Conservation (phyloP, 306 rosid species). For the Lathyrus aphaca region DNA sequence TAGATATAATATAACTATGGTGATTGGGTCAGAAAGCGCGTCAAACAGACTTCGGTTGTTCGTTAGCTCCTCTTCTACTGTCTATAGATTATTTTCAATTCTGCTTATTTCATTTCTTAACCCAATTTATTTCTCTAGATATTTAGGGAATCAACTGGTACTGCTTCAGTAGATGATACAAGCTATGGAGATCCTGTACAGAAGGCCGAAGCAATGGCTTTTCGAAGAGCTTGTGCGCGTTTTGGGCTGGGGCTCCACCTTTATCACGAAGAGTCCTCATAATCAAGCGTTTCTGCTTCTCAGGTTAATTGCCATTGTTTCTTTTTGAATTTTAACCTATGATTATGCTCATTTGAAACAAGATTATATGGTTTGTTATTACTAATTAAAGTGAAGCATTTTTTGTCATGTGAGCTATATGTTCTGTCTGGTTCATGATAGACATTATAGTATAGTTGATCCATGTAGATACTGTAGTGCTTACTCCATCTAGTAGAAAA, state of each 20-base stretch:
- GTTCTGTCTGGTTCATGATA: conserved; percentile 1
- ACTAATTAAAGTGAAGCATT: conserved; percentile 17
- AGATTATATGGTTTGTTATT: conserved; percentile 20
- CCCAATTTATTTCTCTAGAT: conserved; percentile 49
- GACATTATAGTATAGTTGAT: conserved; percentile 3
- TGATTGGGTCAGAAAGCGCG: conserved; percentile 7
- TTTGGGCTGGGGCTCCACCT: conserved; percentile 87
- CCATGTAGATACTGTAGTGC: too few relatives aligned
- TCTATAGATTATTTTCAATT: not conserved
- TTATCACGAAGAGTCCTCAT: conserved; percentile 69
- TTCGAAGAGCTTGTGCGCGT: conserved; percentile 93
- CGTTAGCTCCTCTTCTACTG: not conserved
- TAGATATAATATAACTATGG: not conserved
- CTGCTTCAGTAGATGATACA: conserved; percentile 71
- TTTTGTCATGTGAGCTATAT: not conserved
- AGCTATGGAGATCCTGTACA: conserved; percentile 85
- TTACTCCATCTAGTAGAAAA: not conserved
- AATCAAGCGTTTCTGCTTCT: conserved; percentile 27
- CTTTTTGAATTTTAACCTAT: conserved; percentile 7
- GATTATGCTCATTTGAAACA: not conserved
- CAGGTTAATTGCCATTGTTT: conserved; percentile 25
- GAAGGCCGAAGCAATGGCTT: conserved; percentile 96
- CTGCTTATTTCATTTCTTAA: not conserved
- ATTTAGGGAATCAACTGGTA: conserved; percentile 78
- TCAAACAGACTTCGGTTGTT: conserved; percentile 5